A percentile compares a stretch with the other conserved stretches of the same genome.
phyloP scores from a whole-genome alignment of 306 rosid species.

The Malus asiatica region DNA sequence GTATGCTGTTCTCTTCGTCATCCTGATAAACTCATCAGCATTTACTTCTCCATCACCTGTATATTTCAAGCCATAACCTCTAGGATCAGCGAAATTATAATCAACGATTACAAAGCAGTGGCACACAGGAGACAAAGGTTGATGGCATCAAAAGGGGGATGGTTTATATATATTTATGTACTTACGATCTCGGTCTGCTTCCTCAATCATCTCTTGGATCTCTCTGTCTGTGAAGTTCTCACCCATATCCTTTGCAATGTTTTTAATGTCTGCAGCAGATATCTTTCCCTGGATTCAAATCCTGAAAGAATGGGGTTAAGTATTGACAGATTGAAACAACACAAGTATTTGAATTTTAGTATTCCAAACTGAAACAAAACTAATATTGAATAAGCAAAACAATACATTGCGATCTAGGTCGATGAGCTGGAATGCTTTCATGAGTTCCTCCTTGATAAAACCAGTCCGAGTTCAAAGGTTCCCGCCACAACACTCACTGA shows the following conservation, averaged over 20 bases:
- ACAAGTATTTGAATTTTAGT: background rate
- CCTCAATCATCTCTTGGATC: slow-evolving; percentile 65
- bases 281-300: slow-evolving; percentile 64
- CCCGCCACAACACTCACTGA: too few species aligned
- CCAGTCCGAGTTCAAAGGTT: too few species aligned
- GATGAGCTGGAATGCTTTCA: slow-evolving; percentile 80
- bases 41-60: slow-evolving; percentile 68
- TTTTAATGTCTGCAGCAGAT: slow-evolving; percentile 70
- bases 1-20: slow-evolving; percentile 57
- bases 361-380: background rate
- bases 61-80: slow-evolving; percentile 6
- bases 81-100: background rate
- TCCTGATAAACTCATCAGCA: slow-evolving; percentile 49
- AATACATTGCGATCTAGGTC: slow-evolving; percentile 75
- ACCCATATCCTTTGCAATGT: slow-evolving; percentile 59
- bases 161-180: background rate
- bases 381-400: background rate
- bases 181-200: slow-evolving; percentile 72
- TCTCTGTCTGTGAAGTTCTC: slow-evolving; percentile 54
- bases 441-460: slow-evolving; percentile 90
- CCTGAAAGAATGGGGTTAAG: slow-evolving; percentile 4
- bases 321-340: background rate
- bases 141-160: background rate
- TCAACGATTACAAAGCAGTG: background rate
- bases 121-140: background rate